A percentile compares a stretch with the other conserved stretches of the same genome.
Conservation (phyloP, 148 eudicot species). For the Tetragonia tetragonoides region DNA sequence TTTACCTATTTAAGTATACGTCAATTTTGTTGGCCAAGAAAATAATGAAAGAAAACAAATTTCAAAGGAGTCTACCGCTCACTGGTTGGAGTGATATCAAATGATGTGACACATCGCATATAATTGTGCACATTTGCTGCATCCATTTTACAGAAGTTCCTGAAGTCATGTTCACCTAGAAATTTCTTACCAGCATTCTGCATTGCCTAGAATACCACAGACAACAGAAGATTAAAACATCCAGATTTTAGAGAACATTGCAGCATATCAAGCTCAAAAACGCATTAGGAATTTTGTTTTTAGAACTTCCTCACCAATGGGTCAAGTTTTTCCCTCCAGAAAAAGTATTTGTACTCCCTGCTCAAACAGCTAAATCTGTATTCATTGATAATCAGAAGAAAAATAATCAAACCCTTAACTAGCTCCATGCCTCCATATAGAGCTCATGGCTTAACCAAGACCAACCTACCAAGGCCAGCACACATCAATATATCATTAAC, state of each 20-base stretch:
- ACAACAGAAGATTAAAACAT: slow-evolving; percentile 3
- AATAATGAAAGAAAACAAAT: background rate
- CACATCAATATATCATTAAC: background rate
- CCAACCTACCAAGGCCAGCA: background rate
- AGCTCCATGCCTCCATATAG: background rate
- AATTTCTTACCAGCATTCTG: slow-evolving; percentile 73
- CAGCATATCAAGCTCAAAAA: slow-evolving; percentile 3
- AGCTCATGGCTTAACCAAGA: background rate
- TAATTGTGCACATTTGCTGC: slow-evolving; percentile 84
- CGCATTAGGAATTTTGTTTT: background rate
- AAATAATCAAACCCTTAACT: slow-evolving; percentile 13
- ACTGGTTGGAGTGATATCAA: slow-evolving; percentile 54
- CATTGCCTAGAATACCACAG: slow-evolving; percentile 60
- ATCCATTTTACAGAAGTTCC: slow-evolving; percentile 99
- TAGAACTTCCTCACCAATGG: slow-evolving; percentile 40
- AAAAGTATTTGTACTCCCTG: slow-evolving; percentile 87
- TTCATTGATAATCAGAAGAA: background rate
- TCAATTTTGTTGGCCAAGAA: background rate
- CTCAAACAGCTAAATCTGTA: slow-evolving; percentile 86
- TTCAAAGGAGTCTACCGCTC: slow-evolving; percentile 48
- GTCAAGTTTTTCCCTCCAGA: slow-evolving; percentile 77
- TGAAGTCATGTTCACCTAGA: slow-evolving; percentile 91
- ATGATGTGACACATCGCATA: slow-evolving; percentile 53
- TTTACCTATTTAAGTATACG: background rate
- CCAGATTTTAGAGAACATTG: background rate